Percentiles rank a stretch among this genome's conserved stretches.
Evolutionary conservation across 768 basidiomycete species (phyloP).

Genomic region (Trametes coccinea): DNA sequence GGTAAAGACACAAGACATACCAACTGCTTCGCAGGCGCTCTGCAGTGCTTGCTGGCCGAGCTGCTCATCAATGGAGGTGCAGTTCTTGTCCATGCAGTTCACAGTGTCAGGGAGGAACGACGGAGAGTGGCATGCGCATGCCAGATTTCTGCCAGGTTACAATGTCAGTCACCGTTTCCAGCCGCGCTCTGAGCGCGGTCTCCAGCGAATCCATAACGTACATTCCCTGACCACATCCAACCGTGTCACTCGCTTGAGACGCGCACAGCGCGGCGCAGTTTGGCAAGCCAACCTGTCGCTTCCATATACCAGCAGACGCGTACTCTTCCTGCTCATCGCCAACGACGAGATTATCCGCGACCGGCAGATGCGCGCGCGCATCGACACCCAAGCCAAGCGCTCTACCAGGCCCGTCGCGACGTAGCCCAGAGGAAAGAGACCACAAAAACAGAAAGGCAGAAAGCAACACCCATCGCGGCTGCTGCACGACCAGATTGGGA

Average conservation of each 20-base stretch:
- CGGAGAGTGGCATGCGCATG: slow-evolving; percentile 18
- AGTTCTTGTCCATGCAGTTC: slow-evolving; percentile 20
- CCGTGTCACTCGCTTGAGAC: neutral
- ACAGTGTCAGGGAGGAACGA: slow-evolving; percentile 20
- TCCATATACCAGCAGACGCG: neutral
- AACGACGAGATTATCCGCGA: neutral
- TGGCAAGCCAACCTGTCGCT: slow-evolving; percentile 2
- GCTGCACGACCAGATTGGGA: slow-evolving; percentile 5
- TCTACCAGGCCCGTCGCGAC: slow-evolving; percentile 3
- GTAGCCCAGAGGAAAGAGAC: slow-evolving; percentile 15
- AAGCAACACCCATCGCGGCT: slow-evolving; percentile 23
- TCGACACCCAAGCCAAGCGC: slow-evolving; percentile 19
- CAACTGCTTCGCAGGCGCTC: slow-evolving; percentile 7
- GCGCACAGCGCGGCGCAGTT: slow-evolving; percentile 15
- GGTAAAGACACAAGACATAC: neutral
- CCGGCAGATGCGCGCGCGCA: slow-evolving; percentile 7
- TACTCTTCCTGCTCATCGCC: neutral
- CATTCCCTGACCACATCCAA: slow-evolving; percentile 17
- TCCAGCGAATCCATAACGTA: neutral
- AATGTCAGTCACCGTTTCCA: neutral
- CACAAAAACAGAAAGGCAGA: slow-evolving; percentile 21
- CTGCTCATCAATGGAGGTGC: slow-evolving; percentile 13
- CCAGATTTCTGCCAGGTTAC: slow-evolving; percentile 9
- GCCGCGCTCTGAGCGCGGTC: too few relatives aligned
- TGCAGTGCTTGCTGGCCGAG: slow-evolving; percentile 12